phyloP scores from a whole-genome alignment of 257 asterid genomes.

The Mentha longifolia region DNA sequence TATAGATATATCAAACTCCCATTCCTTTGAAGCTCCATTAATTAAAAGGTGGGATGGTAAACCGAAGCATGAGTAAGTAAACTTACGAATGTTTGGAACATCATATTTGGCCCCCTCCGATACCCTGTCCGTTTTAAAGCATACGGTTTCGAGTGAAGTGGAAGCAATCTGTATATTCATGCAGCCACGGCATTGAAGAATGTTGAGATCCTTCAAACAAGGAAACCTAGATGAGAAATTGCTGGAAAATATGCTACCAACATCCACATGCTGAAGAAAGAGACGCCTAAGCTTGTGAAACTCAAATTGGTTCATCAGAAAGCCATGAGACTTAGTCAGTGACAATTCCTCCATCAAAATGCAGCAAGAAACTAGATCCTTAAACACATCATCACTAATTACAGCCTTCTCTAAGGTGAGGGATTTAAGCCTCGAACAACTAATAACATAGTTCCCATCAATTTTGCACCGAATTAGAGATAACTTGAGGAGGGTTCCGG shows the following conservation, averaged over 20 bases:
- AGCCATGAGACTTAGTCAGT: background rate
- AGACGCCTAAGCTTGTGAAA: background rate
- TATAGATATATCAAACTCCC: constrained; percentile 19
- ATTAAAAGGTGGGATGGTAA: background rate
- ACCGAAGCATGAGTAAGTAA: background rate
- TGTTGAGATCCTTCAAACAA: constrained; percentile 3
- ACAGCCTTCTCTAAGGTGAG: background rate
- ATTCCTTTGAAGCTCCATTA: constrained; percentile 1
- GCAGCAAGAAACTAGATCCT: no score
- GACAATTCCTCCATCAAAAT: background rate
- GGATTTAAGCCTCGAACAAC: background rate
- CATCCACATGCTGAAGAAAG: background rate
- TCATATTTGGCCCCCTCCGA: no score
- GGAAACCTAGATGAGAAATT: background rate
- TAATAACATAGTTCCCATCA: background rate
- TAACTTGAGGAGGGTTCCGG: background rate
- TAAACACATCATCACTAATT: no score
- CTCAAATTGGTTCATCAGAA: no score
- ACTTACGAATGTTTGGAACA: no score
- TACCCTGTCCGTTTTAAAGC: background rate
- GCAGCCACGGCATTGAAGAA: background rate
- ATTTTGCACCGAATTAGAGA: background rate
- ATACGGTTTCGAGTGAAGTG: background rate
- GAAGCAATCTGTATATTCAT: background rate
- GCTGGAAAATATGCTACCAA: background rate